Base-by-base conservation (phyloP, 306 rosid genomes). In the Calophaca sinica region DNA sequence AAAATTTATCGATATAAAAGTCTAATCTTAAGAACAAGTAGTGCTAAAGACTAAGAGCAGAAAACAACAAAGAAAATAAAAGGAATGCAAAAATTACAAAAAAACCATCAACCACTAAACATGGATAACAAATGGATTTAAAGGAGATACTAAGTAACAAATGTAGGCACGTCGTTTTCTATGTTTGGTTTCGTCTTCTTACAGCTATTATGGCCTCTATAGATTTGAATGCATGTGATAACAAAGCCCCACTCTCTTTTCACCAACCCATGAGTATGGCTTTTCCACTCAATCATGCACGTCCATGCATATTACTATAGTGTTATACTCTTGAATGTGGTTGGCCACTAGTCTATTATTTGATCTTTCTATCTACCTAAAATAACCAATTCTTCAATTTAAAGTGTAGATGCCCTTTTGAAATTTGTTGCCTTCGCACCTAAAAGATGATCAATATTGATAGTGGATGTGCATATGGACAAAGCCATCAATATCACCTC, bases 281-380 rank as follows among this genome's bases (percentile, higher is more conserved):
- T 42, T 70, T 74, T 83, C 61, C 14, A 73, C 55, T 75, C 69
- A 42, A 84, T 80, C 66, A 75, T 62, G 60, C 74, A 53, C 39
- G 10, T 12, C 75, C 79, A 71, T 65, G 48, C 62, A 81, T 57
- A 67, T 44, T 65, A 58, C 42, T 28, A 59, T 55, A 71, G 28
- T 78, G 33, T 9, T 49, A 32, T 3, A 7, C 58, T 79, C 39
- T 62, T 39, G 33, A 41, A 62, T 69, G n/a, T n/a, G n/a, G 60
- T 49, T 61, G 73, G 46, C 61, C 77, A 75, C 74, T 75, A 38
- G 12, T 61, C 41, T 57, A 74, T 80, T 60, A 49, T 62, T 68
- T 68, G 46, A 60, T 74, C 45, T 7, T 60, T 61, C 44, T 31
- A 64, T 55, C 50, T 77, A 65, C 69, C 68, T 62, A 28, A 54